Base-by-base conservation (phyloP, 495 filamentous ascomycete species). In the Penicillium psychrofluorescens region DNA sequence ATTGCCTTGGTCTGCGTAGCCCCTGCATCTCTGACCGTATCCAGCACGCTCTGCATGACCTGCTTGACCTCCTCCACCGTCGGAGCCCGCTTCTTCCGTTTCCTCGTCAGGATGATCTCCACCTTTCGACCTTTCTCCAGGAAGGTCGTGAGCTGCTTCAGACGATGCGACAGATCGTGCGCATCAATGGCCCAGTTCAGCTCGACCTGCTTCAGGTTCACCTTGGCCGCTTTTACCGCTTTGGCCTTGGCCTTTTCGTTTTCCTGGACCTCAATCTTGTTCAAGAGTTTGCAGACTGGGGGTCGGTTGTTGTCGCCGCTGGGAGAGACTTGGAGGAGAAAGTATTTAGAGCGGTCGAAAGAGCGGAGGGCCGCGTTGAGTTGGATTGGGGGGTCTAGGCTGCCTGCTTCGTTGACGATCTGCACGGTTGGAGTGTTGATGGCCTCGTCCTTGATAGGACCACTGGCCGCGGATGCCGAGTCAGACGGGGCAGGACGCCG, bases 121-220 rank as follows among this genome's bases (percentile, higher is more conserved):
- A 90, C 84, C 53, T 60, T 73, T 30, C 66, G 55, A 3, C 85
- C 85, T 50, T 85, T 81, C 7, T 58, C 58, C 49, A 90, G 50
- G 48, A 90, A 90, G 36, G 51, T 64, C 39, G 63, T 62, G 57
- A 90, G 49, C 61, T 78, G 72, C 36, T 70, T 68, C 52, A 85
- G 43, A 38, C 78, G 74, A 56, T 85, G 80, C 4, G 52, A 51
- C 16, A 89, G 63, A 62, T 90, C 86, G 60, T 85, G 70, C 8
- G 58, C 49, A 42, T 79, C 80, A 49, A 91, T 89, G 22, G 83
- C 79, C 89, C 89, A 95, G 62, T 88, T 88, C 48, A 95, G 16
- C 67, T 95, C 89, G 11, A 95, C 56, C 56, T 84, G 79, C 69
- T 95, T 94, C 37, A 62, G 67, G 11, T 48, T n/a, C 9, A 51